phyloP scores from a whole-genome alignment of 768 basidiomycete genomes.

The Tricholoma sp. region DNA sequence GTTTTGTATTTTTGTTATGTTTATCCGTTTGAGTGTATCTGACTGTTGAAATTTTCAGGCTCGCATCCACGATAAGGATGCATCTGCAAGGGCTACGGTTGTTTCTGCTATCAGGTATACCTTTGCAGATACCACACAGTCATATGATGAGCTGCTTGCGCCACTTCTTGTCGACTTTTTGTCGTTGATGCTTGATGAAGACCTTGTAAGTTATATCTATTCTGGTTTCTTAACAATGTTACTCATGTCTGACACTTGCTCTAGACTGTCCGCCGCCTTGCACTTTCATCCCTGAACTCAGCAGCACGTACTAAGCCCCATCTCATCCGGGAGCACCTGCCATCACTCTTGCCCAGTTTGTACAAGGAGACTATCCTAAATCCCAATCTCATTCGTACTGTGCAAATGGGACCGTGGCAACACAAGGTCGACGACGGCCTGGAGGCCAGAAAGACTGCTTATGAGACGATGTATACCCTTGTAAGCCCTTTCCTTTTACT shows the following conservation, averaged over 20 bases:
- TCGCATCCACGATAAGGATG: conserved; percentile 61
- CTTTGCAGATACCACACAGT: conserved; percentile 78
- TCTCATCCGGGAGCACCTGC: conserved; percentile 81
- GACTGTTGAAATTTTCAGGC: conserved; percentile 31
- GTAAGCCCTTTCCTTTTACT: conserved; percentile 38
- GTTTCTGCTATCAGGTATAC: conserved; percentile 93
- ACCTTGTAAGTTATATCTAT: conserved; percentile 54
- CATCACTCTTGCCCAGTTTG: conserved; percentile 68
- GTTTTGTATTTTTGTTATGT: too few species aligned
- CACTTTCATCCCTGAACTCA: conserved; percentile 88
- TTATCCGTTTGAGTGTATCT: not conserved
- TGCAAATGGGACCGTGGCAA: conserved; percentile 97
- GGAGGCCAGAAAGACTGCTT: conserved; percentile 94
- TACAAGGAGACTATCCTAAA: conserved; percentile 85
- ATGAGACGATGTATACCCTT: conserved; percentile 94
- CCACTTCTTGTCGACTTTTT: conserved; percentile 89
- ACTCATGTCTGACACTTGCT: not conserved
- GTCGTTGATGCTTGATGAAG: conserved; percentile 81
- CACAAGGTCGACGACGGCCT: conserved; percentile 97
- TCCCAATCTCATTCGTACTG: conserved; percentile 74
- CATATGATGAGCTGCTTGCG: conserved; percentile 88
- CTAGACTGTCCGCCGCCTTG: conserved; percentile 86
- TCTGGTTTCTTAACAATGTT: not conserved
- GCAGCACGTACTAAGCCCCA: conserved; percentile 94
- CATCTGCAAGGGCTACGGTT: conserved; percentile 79